Evolutionary conservation across 1,139 yeast genomes (phyloP), one percentile per base, ranked within the genome.

Genomic region (Lodderomyces jiufengensis): DNA sequence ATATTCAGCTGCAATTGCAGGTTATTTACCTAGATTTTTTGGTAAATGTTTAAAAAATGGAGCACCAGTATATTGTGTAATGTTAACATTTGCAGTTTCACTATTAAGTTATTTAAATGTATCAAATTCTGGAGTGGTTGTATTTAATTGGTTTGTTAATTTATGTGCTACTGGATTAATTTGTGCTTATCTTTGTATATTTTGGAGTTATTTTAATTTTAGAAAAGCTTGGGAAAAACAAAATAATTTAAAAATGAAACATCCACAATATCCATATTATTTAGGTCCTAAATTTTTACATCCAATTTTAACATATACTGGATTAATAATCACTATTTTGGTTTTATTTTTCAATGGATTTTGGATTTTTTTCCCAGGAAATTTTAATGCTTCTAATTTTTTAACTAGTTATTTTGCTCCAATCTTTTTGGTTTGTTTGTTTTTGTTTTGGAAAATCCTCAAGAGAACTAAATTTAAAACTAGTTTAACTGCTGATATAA

Each of bases 161-260:
- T 58, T 64, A 47, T 53, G 65, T 32, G 77, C 81, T 13, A 75
- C 78, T 18, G 76, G 80, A 9, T 61, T 76, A 32, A 68, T 77
- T 46, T 57, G 75, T 41, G 66, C 77, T 11, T 77, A 78, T 65
- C 60, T 70, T 9, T 61, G 70, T 40, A 68, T 76, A 39, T 73
- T 78, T 54, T 54, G 66, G 46, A 54, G 70, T 37, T 77, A 73
- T 52, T 63, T 63, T 52, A 59, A 60, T 43, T 62, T 64, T 45
- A 57, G 59, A 43, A 52, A 39, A 33, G 68, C 67, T 1, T 54
- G 59, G 44, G 48, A 39, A 10, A 66, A 61, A 6, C 71, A 65
- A 45, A 35, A 40, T 8, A 63, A 65, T 4, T 42, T 50, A 13
- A 52, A 51, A 33, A 49, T 51, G 29, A 43, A 51, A 16, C 52